Percentiles rank a stretch among this genome's conserved stretches.
These are phyloP conservation scores for Trichoderma simmonsii DNA, from an alignment of 2,329 filamentous ascomycete species.

Conservation along the genomic window DNA sequence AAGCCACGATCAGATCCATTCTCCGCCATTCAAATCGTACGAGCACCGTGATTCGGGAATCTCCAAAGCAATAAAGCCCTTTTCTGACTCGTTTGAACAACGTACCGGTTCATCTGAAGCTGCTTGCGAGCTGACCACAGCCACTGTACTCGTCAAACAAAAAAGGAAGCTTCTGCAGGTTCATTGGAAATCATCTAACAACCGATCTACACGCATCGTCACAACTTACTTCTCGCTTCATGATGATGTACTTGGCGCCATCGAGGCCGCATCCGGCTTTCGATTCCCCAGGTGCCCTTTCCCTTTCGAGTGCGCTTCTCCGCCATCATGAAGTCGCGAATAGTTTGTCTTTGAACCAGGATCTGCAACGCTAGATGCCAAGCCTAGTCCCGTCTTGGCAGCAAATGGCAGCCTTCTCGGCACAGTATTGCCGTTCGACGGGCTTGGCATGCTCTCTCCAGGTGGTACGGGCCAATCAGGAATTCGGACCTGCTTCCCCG, in stretches of 20 bases:
- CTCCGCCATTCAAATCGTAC: not conserved
- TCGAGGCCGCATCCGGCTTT: not conserved
- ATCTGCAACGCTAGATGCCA: not conserved
- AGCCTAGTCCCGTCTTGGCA: not conserved
- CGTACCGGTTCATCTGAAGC: not conserved
- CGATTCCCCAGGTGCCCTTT: not conserved
- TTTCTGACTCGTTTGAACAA: not conserved
- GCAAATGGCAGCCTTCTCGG: not conserved
- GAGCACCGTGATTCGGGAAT: not conserved
- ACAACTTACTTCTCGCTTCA: not conserved
- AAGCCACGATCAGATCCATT: not conserved
- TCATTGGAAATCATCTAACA: not conserved
- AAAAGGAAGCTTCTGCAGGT: not conserved
- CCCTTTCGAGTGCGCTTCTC: not conserved
- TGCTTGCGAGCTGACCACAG: not conserved
- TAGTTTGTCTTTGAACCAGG: not conserved
- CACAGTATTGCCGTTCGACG: not conserved
- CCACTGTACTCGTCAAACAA: not conserved
- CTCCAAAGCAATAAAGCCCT: not conserved
- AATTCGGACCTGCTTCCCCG: not conserved
- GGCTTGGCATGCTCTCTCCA: not conserved
- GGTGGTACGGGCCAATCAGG: not conserved
- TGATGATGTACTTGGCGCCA: not conserved
- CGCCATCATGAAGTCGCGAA: not conserved
- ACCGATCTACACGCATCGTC: not conserved